phyloP scores from a whole-genome alignment of 192 early-diverging fungal species.

The Coemansia guatemalensis region DNA sequence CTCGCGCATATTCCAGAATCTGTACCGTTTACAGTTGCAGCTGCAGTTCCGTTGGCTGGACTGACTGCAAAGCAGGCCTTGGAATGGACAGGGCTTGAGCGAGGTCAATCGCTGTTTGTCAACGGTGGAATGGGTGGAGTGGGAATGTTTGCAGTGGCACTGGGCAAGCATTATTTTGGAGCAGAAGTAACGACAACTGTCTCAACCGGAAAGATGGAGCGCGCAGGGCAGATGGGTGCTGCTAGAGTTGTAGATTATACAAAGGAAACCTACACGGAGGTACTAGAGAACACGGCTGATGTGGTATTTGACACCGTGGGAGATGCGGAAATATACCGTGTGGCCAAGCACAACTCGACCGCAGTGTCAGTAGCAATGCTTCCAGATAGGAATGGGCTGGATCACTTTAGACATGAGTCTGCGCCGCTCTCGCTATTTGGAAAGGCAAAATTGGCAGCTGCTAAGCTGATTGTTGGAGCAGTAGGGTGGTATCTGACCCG shows the following conservation, averaged over 20 bases:
- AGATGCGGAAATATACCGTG: slow-evolving; percentile 25
- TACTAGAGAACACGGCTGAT: slow-evolving; percentile 35
- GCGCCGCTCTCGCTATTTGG: slow-evolving; percentile 15
- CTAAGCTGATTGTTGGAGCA: neutral
- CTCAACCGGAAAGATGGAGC: slow-evolving; percentile 47
- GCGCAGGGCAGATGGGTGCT: slow-evolving; percentile 50
- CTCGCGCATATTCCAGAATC: slow-evolving; percentile 35
- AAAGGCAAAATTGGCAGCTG: slow-evolving; percentile 12
- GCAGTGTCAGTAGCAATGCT: slow-evolving; percentile 37
- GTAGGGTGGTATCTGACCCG: slow-evolving; percentile 22
- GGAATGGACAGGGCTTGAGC: slow-evolving; percentile 20
- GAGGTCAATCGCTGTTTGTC: slow-evolving; percentile 45
- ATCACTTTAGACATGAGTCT: slow-evolving; percentile 8
- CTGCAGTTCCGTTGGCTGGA: slow-evolving; percentile 55
- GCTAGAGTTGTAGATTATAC: slow-evolving; percentile 56
- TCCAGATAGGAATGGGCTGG: slow-evolving; percentile 23
- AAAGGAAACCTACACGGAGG: slow-evolving; percentile 22
- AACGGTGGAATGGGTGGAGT: slow-evolving; percentile 60
- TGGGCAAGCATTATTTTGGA: slow-evolving; percentile 49
- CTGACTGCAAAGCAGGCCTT: slow-evolving; percentile 56
- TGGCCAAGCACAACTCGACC: slow-evolving; percentile 19
- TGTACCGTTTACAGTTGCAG: slow-evolving; percentile 47
- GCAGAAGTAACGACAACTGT: slow-evolving; percentile 56
- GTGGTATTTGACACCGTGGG: slow-evolving; percentile 49
- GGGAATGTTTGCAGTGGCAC: slow-evolving; percentile 53